phyloP scores from a whole-genome alignment of 306 rosid genomes.

The Cicer judaicum region DNA sequence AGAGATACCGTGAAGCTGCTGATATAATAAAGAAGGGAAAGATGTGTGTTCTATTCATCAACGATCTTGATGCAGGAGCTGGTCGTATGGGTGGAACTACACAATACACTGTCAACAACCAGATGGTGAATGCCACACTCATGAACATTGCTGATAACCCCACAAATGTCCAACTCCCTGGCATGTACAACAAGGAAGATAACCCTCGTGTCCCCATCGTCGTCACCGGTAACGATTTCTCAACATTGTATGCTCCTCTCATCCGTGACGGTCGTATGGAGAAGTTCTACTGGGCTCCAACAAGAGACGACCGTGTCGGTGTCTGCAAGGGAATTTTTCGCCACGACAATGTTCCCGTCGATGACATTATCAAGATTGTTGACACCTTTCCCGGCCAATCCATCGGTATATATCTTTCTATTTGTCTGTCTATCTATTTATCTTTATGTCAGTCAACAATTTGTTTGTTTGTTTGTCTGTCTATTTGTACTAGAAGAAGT shows the following conservation, averaged over 20 bases:
- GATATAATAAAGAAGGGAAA: conserved; percentile 88
- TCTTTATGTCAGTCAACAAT: background rate
- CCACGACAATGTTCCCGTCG: conserved; percentile 52
- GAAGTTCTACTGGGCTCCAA: conserved; percentile 99
- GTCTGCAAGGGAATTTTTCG: conserved; percentile 86
- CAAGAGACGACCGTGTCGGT: conserved; percentile 85
- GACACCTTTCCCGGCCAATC: conserved; percentile 98
- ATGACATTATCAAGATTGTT: conserved; percentile 68
- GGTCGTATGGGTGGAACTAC: conserved; percentile 97
- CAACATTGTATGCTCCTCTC: conserved; percentile 92
- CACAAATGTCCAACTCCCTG: conserved; percentile 93
- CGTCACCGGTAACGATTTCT: conserved; percentile 96
- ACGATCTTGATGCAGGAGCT: conserved; percentile 98
- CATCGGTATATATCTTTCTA: conserved; percentile 55
- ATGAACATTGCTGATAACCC: conserved; percentile 99
- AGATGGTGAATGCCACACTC: conserved; percentile 96
- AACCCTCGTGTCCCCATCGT: conserved; percentile 90
- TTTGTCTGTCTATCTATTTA: background rate
- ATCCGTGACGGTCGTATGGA: conserved; percentile 99
- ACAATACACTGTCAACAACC: conserved; percentile 97
- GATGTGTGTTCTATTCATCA: conserved; percentile 87
- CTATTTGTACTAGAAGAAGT: background rate
- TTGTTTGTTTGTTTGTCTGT: background rate
- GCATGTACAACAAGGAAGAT: conserved; percentile 99
- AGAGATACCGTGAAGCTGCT: conserved; percentile 94